Evolutionary conservation across 805 yeast species (phyloP), one percentile per base, ranked within the genome.

Genomic region (Wickerhamiella hasegawae): DNA sequence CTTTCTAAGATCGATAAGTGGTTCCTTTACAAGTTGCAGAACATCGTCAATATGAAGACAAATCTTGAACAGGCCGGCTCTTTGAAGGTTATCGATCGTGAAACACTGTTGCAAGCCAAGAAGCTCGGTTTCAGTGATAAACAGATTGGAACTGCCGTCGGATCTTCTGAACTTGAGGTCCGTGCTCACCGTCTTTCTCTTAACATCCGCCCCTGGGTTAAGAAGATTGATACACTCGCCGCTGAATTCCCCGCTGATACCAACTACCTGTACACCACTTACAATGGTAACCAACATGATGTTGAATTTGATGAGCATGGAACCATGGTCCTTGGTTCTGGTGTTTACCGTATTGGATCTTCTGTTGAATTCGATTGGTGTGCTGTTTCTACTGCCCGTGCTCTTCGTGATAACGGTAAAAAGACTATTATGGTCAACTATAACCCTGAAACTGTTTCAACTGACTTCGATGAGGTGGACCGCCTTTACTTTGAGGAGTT

Each of bases 341-440:
- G 98, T 66, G 98, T 90, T 34, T 87, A 87, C 71, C 74, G 98
- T 61, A 87, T 87, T 58, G 98, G 98, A 40, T 85, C 96, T 2
- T 84, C 96, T 22, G 98, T 87, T 37, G 98, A 90, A 64, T 87
- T 87, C 52, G 98, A 87, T 60, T 87, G 98, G 98, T 87, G 98
- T 69, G 98, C 97, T 37, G 98, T 87, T 44, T 73, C 90, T 44
- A 80, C 98, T 39, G 95, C 94, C 38, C 76, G 96, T 57, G 84
- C 96, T 30, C 73, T 87, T 50, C 75, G 98, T 59, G 78, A 73
- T 36, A 66, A 73, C 37, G 94, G 94, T 44, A 76, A 75, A 58
- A 81, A 76, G 61, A 87, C 98, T 22, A 75, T 87, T 46, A 87
- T 87, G 98, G 71, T 87, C 54, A 87, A 87, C 68, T 87, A 87